Base-by-base conservation (phyloP, 2,329 filamentous ascomycete species). In the Xylaria sp. region DNA sequence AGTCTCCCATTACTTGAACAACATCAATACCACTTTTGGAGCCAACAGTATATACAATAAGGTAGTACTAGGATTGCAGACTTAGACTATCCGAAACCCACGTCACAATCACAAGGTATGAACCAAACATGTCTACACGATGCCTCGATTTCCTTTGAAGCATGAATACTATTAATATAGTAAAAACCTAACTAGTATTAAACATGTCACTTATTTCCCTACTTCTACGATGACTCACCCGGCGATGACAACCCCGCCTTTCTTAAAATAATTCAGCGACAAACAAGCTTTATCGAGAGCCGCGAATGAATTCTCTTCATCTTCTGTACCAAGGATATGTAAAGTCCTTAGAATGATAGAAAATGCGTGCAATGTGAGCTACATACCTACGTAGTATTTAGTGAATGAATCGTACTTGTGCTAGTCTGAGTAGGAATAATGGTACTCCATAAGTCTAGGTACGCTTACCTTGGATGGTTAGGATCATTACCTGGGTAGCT, bases 391-490 rank as follows among this genome's bases (percentile, higher is more conserved):
- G n/a, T n/a, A n/a, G n/a, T n/a, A 42, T 42, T 42, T 44, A 47
- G n/a, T 1, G 40, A 47, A 42, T 32, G 60, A 62, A 25, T 57
- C 35, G 53, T 40, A n/a, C 12, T 55, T 35, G 23, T 42, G 23
- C 59, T 53, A 61, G 47, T 37, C 37, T 40, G 59, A 53, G 32
- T 61, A 61, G 29, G 18, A 58, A 18, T 5, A 21, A 25, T 21
- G 12, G 29, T 23, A 53, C 48, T n/a, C n/a, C n/a, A n/a, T n/a
- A n/a, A n/a, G n/a, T n/a, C n/a, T n/a, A n/a, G n/a, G n/a, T 29
- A 9, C 32, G 8, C 32, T 1, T 35, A 35, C 32, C 32, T 10
- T 35, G 10, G 32, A 10, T 35, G 32, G 8, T 35, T 35, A 5
- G 6, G 21, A 54, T n/a, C 29, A 21, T 54, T 16, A n/a, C n/a